phyloP scores from a whole-genome alignment of 352 stramenopile species.

The Globisporangium rhizosaccharum region DNA sequence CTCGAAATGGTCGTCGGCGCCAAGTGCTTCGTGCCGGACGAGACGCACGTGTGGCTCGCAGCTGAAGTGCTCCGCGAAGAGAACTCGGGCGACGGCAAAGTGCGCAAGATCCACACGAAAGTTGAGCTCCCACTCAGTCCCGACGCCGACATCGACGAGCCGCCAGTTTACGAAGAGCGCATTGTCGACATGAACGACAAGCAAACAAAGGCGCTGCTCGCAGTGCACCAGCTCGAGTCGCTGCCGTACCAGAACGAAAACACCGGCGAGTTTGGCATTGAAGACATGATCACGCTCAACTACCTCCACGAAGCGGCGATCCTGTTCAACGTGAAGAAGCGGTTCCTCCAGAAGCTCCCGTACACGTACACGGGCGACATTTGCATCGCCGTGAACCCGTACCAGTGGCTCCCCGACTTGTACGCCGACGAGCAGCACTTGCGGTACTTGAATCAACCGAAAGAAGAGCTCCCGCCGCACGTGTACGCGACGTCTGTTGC shows the following conservation, averaged over 20 bases:
- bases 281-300: conserved; percentile 86
- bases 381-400: conserved; percentile 97
- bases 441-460: conserved; percentile 68
- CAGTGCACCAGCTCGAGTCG: conserved; percentile 67
- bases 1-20: conserved; percentile 60
- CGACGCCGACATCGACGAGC: conserved; percentile 10
- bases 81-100: conserved; percentile 48
- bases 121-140: conserved; percentile 41
- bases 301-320: conserved; percentile 90
- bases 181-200: conserved; percentile 69
- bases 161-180: conserved; percentile 37
- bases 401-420: conserved; percentile 87
- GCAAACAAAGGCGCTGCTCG: conserved; percentile 63
- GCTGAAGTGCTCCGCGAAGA: conserved; percentile 72
- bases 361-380: conserved; percentile 98
- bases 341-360: conserved; percentile 79
- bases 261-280: conserved; percentile 54
- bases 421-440: conserved; percentile 79
- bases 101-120: conserved; percentile 59
- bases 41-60: conserved; percentile 80
- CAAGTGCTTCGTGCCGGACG: conserved; percentile 86
- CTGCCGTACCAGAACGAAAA: conserved; percentile 85
- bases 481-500: conserved; percentile 77
- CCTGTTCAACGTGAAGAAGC: conserved; percentile 84
- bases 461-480: conserved; percentile 75